Evolutionary conservation across 345 rosid genomes (phyloP).

Genomic region (Pistacia integerrima): DNA sequence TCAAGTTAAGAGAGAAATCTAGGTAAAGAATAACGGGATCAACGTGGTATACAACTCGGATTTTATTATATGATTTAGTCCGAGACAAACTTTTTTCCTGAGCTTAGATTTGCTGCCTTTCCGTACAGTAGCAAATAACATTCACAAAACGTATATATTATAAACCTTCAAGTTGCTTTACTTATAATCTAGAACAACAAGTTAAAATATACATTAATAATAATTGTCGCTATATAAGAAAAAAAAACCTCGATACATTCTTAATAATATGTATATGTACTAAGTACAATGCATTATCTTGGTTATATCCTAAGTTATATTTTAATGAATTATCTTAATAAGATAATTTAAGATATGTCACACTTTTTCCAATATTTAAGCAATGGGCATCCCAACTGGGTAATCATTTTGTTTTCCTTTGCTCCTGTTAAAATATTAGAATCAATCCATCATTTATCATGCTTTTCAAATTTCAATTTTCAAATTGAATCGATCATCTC

Average conservation of each 20-base stretch:
- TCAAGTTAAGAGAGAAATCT: too few relatives aligned
- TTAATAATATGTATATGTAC: neutral
- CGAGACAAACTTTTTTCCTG: neutral
- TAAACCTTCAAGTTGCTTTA: neutral
- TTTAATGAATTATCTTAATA: neutral
- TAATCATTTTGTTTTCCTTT: constrained; percentile 32
- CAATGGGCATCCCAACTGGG: constrained; percentile 1
- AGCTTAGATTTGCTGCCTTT: neutral
- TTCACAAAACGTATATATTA: too few relatives aligned
- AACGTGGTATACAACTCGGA: too few relatives aligned
- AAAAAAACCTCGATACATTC: too few relatives aligned
- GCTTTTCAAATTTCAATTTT: constrained; percentile 11
- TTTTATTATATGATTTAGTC: neutral
- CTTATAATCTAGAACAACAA: neutral
- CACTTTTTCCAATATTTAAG: constrained; percentile 20
- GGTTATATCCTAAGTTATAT: constrained; percentile 10
- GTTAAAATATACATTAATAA: neutral
- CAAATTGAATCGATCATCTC: neutral
- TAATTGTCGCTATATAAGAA: neutral
- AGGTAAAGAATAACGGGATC: too few relatives aligned
- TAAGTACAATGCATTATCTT: neutral
- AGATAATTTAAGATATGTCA: neutral
- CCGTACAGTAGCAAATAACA: neutral
- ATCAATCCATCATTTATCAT: constrained; percentile 16
- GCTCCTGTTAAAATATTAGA: constrained; percentile 13